Conservation (phyloP, 2,329 filamentous ascomycete species). For the Cladosporium sp. region DNA sequence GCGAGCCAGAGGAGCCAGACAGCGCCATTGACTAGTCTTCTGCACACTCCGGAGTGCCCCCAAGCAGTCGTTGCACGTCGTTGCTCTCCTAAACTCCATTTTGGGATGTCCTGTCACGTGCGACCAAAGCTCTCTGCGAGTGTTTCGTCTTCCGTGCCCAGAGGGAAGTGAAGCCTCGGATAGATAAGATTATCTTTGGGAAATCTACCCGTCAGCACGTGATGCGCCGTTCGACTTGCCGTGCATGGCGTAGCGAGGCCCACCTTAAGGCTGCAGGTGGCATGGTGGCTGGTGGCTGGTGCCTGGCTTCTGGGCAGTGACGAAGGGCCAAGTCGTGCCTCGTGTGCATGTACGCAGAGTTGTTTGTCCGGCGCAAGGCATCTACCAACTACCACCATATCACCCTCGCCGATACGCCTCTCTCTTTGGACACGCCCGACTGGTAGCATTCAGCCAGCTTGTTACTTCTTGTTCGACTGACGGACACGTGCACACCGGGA, state of each 20-base stretch:
- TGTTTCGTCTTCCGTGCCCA: too few relatives aligned
- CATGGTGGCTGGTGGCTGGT: background rate
- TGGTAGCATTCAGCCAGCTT: background rate
- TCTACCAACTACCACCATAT: background rate
- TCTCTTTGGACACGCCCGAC: background rate
- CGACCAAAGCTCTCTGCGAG: background rate
- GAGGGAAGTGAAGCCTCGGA: slow-evolving; percentile 1
- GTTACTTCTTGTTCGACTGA: background rate
- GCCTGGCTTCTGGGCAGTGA: slow-evolving; percentile 5
- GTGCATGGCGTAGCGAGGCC: background rate
- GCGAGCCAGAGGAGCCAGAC: background rate
- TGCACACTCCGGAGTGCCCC: background rate
- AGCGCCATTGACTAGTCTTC: slow-evolving; percentile 9
- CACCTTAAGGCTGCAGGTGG: background rate
- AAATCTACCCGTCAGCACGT: background rate
- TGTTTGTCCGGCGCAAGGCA: slow-evolving; percentile 1
- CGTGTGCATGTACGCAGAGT: background rate
- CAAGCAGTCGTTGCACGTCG: slow-evolving; percentile 25
- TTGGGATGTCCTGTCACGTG: background rate
- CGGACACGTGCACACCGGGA: background rate
- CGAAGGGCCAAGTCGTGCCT: slow-evolving; percentile 7
- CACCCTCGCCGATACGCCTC: background rate
- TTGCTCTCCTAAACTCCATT: slow-evolving; percentile 25
- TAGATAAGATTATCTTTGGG: background rate
- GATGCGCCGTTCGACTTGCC: background rate